Evolutionary conservation across 1,284 basidiomycete genomes (phyloP), one percentile per base, ranked within the genome.

Genomic region (Prillingera fragicola): DNA sequence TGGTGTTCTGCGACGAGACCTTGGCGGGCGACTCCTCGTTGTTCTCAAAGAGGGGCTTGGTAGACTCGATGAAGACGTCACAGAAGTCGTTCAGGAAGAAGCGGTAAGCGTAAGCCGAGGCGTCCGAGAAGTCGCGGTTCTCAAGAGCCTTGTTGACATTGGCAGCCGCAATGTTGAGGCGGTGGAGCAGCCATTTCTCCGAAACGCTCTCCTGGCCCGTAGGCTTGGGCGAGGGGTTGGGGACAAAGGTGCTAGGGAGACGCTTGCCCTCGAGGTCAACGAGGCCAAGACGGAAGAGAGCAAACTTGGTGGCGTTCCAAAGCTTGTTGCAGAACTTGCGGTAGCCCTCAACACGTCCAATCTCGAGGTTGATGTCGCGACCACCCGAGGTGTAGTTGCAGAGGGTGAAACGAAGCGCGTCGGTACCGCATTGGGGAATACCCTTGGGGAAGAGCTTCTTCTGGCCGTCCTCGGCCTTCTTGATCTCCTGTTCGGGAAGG

Each of bases 281-380:
- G 23, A 69, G 58, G 52, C 90, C 90, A 28, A 96, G 75, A 74
- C 92, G 92, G 68, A 94, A 80, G 82, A 96, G 88, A 22, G 91
- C 94, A 62, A 99, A 98, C 71, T 94, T 94, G 47, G 92, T 98
- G 1, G 95, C 95, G 68, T 99, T 98, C 80, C 95, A 98, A 23
- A 99, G 83, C 77, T 98, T 98, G 77, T 99, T 98, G 77, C 95
- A 98, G 78, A 97, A 95, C 73, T 98, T 98, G 70, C 95, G 83
- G 74, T 98, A 98, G 6, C 94, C 94, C 73, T 98, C 94, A n/a
- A 98, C 91, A 51, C 91, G 84, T 53, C 88, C 73, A 60, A 98
- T 92, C 70, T 98, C 92, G 52, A 98, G 75, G 71, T 95, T 94
- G 74, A 96, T 94, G 69, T 95, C 90, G 42, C 90, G 55, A 83